These are phyloP conservation scores for Thoreauomyces humboldtii DNA, from an alignment of 192 early-diverging fungal genomes.

Conservation along the genomic window DNA sequence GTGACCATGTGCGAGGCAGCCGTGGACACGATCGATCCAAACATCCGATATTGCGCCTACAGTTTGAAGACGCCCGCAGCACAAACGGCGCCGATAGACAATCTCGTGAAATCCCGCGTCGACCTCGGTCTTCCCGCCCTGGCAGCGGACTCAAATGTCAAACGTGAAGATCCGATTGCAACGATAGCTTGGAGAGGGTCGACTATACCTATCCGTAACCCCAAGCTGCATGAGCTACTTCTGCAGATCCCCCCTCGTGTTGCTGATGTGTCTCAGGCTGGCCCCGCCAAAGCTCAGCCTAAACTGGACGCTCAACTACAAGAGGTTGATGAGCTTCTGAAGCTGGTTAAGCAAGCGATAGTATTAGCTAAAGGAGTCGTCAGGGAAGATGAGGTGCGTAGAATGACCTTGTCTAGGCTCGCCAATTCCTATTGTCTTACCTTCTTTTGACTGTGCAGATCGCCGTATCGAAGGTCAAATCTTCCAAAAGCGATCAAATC, in stretches of 20 bases:
- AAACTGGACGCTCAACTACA: too few relatives aligned
- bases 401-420: too few relatives aligned
- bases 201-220: too few relatives aligned
- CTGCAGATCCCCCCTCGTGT: too few relatives aligned
- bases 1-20: conserved; percentile 61
- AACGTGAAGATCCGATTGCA: too few relatives aligned
- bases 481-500: conserved; percentile 62
- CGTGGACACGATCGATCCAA: conserved; percentile 75
- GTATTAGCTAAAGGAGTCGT: conserved; percentile 57
- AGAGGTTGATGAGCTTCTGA: conserved; percentile 1
- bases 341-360: conserved; percentile 37
- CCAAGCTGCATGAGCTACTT: too few relatives aligned
- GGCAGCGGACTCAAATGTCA: too few relatives aligned
- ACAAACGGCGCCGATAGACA: conserved; percentile 4
- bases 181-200: too few relatives aligned
- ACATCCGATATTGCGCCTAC: conserved; percentile 78
- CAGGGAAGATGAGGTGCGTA: conserved; percentile 51
- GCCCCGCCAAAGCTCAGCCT: too few relatives aligned
- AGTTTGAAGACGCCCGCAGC: conserved; percentile 40
- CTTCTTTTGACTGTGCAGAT: too few relatives aligned
- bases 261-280: too few relatives aligned
- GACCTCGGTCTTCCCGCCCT: conserved; percentile 47
- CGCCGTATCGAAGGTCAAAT: conserved; percentile 56
- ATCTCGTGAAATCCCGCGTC: conserved; percentile 12
- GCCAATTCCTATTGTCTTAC: too few relatives aligned